phyloP scores from a whole-genome alignment of 2,329 filamentous ascomycete species.

The Neofusicoccum cordaticola region DNA sequence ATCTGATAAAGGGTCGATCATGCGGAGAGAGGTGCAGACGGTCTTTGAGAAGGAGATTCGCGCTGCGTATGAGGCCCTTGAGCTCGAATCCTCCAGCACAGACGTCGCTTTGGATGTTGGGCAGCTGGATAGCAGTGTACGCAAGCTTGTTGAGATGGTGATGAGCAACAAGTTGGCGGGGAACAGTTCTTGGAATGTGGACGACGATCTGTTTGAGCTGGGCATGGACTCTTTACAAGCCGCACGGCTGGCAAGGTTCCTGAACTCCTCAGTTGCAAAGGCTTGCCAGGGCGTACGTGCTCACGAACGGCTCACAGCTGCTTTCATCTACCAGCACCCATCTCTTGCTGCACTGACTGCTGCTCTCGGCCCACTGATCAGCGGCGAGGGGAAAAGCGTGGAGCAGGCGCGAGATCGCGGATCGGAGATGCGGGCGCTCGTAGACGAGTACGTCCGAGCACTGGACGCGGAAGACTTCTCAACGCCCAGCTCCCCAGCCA shows the following conservation, averaged over 20 bases:
- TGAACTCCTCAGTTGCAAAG: not conserved
- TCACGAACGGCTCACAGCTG: not conserved
- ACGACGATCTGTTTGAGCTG: constrained; percentile 29
- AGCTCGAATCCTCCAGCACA: not conserved
- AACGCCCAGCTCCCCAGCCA: too few relatives aligned
- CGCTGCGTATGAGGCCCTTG: constrained; percentile 20
- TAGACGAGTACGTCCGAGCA: not conserved
- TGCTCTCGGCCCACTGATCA: not conserved
- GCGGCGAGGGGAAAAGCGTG: not conserved
- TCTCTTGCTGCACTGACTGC: not conserved
- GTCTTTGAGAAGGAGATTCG: constrained; percentile 27
- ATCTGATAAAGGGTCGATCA: constrained; percentile 28
- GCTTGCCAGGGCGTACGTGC: too few relatives aligned
- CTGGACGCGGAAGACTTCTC: not conserved
- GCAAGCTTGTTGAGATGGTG: constrained; percentile 14
- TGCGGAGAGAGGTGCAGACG: constrained; percentile 24
- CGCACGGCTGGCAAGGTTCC: constrained; percentile 6
- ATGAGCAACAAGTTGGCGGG: constrained; percentile 9
- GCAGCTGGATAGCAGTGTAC: constrained; percentile 15
- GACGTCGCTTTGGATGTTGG: not conserved
- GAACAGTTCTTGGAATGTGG: not conserved
- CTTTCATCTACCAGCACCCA: not conserved
- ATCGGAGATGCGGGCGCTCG: not conserved
- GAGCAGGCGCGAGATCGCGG: not conserved
- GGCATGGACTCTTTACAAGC: constrained; percentile 45